Percentiles rank a stretch among this genome's conserved stretches.
These are phyloP conservation scores for Radiomyces spectabilis DNA, from an alignment of 192 early-diverging fungal genomes.

Conservation along the genomic window DNA sequence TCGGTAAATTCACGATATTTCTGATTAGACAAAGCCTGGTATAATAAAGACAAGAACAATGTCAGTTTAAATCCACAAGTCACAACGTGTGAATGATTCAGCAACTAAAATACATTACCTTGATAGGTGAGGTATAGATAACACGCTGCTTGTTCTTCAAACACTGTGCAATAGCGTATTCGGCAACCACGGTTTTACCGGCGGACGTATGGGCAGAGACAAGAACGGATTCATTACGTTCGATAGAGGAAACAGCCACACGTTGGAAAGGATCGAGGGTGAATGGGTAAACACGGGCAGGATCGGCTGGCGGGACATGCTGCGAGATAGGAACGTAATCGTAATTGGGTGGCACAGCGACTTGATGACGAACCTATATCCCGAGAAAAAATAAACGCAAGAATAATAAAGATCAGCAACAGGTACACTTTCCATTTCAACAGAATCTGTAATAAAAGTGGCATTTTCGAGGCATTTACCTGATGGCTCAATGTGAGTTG, in stretches of 20 bases:
- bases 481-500: slow-evolving; percentile 36
- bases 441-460: neutral
- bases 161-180: slow-evolving; percentile 93
- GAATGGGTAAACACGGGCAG: slow-evolving; percentile 86
- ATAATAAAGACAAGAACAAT: neutral
- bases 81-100: neutral
- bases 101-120: slow-evolving; percentile 37
- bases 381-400: slow-evolving; percentile 20
- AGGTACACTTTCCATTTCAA: too few species aligned
- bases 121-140: slow-evolving; percentile 97
- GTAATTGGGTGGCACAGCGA: slow-evolving; percentile 83
- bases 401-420: neutral
- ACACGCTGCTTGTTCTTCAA: slow-evolving; percentile 86
- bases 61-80: neutral
- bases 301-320: slow-evolving; percentile 69
- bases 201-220: slow-evolving; percentile 95
- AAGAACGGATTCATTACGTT: slow-evolving; percentile 89
- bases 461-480: slow-evolving; percentile 9
- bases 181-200: slow-evolving; percentile 98
- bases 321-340: slow-evolving; percentile 80
- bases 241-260: slow-evolving; percentile 80
- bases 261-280: slow-evolving; percentile 94
- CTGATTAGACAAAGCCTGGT: slow-evolving; percentile 92
- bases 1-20: slow-evolving; percentile 94
- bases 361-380: slow-evolving; percentile 90